Evolutionary conservation across 208 protist species (phyloP), one percentile per base, ranked within the genome.

Genomic region (Crithidia fasciculata): DNA sequence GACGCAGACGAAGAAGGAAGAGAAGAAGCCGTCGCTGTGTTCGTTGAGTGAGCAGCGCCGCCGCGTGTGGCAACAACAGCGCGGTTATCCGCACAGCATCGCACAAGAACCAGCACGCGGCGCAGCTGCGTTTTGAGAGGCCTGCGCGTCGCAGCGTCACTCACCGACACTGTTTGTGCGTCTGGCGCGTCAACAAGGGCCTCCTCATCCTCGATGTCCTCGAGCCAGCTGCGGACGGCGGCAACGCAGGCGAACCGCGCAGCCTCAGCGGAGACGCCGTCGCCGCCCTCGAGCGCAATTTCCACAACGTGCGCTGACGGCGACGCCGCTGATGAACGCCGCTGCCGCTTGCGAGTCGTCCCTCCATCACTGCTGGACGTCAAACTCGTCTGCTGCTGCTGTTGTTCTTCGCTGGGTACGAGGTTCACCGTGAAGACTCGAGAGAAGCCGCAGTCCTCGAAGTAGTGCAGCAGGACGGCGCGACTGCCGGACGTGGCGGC

Each of bases 21-120:
- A 16, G 54, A 9, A 12, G 28, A 28, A 28, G 28, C 28, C 28
- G 28, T 28, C 28, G 28, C 8, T 16, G 36, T n/a, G 39, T 37
- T 10, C n/a, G 2, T 40, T n/a, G 18, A 2, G 41, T 18, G 13
- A 18, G 8, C 10, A 0, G 47, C 52, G 37, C 52, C 44, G 7
- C 19, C 61, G 36, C 71, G 40, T 19, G 57, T 82, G 45, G 69
- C 75, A 28, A 75, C 69, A n/a, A 54, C 57, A 3, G 62, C 67
- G 16, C 79, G 72, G 36, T 79, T 85, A 68, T 86, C 79, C 2
- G 83, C 80, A 18, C 78, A 85, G 78, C 88, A 93, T 12, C 77
- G 81, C 58, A 93, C 78, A 40, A 90, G 74, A 5, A 93, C 53
- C 18, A 90, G 72, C 8, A 87, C 74, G 2, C 77, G 76, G 10